A percentile compares a stretch with the other conserved stretches of the same genome.
These are phyloP conservation scores for Coemansia sp. DNA, from an alignment of 371 early-diverging fungal species.

Conservation along the genomic window DNA sequence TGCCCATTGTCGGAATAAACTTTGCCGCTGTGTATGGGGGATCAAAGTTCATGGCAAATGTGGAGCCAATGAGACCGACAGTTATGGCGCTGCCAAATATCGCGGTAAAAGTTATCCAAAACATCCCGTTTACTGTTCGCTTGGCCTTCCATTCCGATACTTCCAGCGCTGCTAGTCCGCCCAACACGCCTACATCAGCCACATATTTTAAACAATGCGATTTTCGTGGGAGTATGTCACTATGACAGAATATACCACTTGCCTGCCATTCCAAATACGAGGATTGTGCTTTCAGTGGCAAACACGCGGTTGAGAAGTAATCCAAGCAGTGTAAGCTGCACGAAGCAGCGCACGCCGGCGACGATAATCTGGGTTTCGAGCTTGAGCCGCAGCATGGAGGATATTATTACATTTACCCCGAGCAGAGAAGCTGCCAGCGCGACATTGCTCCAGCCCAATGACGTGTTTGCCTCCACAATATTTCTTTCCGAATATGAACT, in stretches of 20 bases:
- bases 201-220: neutral
- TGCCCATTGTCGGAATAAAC: constrained; percentile 87
- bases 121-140: constrained; percentile 49
- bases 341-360: constrained; percentile 38
- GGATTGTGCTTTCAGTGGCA: constrained; percentile 56
- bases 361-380: constrained; percentile 36
- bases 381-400: constrained; percentile 15
- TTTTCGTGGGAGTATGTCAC: no score
- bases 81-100: constrained; percentile 43
- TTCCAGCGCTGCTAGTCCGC: constrained; percentile 51
- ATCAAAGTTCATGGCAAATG: constrained; percentile 66
- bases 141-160: constrained; percentile 47
- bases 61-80: constrained; percentile 43
- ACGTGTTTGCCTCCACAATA: no score
- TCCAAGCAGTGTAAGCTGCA: constrained; percentile 54
- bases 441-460: constrained; percentile 35
- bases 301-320: constrained; percentile 64
- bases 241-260: no score
- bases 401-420: constrained; percentile 23
- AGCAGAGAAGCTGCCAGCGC: constrained; percentile 37
- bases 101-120: constrained; percentile 40
- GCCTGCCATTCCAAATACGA: constrained; percentile 57
- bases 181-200: constrained; percentile 42
- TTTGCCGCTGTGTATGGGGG: constrained; percentile 72
- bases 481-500: no score